Conservation (phyloP, 2,329 filamentous ascomycete species). For the Aspergillus phoenicis region DNA sequence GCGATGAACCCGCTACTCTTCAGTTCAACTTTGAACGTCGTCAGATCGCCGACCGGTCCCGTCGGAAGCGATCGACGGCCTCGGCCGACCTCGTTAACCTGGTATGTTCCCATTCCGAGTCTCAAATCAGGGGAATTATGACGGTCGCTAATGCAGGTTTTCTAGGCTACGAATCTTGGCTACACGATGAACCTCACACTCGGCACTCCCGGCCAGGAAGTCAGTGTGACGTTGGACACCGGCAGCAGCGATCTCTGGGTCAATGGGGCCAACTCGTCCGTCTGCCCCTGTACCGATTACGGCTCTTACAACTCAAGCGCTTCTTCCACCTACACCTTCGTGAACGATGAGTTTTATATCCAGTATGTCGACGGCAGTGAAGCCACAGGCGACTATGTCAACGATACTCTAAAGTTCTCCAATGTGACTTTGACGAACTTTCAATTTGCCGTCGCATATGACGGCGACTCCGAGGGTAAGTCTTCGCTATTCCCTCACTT, state of each 20-base stretch:
- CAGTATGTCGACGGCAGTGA: slow-evolving; percentile 77
- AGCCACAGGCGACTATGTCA: slow-evolving; percentile 72
- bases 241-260: slow-evolving; percentile 64
- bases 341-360: slow-evolving; percentile 77
- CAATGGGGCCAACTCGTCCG: slow-evolving; percentile 63
- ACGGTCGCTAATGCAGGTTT: background rate
- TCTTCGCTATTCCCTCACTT: slow-evolving; percentile 48
- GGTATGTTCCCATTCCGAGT: background rate
- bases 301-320: slow-evolving; percentile 60
- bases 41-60: slow-evolving; percentile 3
- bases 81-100: slow-evolving; percentile 5
- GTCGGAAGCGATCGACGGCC: slow-evolving; percentile 12
- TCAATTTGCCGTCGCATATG: slow-evolving; percentile 16
- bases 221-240: slow-evolving; percentile 60
- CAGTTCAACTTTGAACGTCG: slow-evolving; percentile 15
- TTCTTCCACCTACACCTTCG: slow-evolving; percentile 72
- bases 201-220: slow-evolving; percentile 56
- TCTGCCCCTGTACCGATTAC: slow-evolving; percentile 55
- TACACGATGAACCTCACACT: slow-evolving; percentile 49
- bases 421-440: slow-evolving; percentile 10
- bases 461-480: slow-evolving; percentile 30
- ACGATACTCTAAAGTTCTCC: slow-evolving; percentile 13
- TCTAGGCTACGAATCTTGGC: slow-evolving; percentile 7
- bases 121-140: background rate
- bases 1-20: slow-evolving; percentile 14